Conservation (phyloP, 352 stramenopile species). For the Elongisporangium prolatum region DNA sequence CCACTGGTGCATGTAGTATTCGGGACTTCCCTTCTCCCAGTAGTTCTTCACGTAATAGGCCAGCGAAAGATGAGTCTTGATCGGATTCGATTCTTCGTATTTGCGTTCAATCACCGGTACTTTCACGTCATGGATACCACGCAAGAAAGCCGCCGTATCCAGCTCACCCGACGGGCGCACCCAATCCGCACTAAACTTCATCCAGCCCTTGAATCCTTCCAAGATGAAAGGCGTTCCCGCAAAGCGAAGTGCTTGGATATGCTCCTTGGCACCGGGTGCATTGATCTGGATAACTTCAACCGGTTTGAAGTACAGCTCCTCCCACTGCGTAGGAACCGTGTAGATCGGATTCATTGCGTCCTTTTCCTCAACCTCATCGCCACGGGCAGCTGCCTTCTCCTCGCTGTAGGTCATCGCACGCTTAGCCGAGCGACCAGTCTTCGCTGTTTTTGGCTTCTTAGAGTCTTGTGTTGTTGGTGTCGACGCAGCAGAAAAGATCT, state of each 20-base stretch:
- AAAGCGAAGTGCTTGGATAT: constrained; percentile 58
- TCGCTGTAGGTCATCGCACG: not conserved
- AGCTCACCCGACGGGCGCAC: constrained; percentile 50
- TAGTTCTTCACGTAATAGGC: constrained; percentile 80
- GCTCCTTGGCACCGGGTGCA: constrained; percentile 39
- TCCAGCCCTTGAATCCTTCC: constrained; percentile 56
- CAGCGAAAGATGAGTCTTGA: constrained; percentile 66
- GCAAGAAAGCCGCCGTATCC: constrained; percentile 52
- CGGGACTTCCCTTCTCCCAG: constrained; percentile 69
- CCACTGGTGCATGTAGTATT: constrained; percentile 95
- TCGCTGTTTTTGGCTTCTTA: not conserved
- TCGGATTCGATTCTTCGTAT: constrained; percentile 72
- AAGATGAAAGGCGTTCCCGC: constrained; percentile 68
- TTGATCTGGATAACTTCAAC: constrained; percentile 70
- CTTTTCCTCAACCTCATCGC: constrained; percentile 17
- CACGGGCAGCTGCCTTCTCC: not conserved
- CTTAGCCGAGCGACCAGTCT: not conserved
- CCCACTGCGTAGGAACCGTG: constrained; percentile 67
- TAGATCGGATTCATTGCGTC: constrained; percentile 47
- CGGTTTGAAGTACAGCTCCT: constrained; percentile 53
- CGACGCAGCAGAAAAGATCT: not conserved
- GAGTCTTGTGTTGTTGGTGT: not conserved
- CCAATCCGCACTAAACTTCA: constrained; percentile 64
- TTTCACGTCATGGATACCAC: constrained; percentile 73
- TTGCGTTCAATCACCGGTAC: constrained; percentile 75